phyloP scores from a whole-genome alignment of 192 early-diverging fungal species.

The Oehlia diaphana region DNA sequence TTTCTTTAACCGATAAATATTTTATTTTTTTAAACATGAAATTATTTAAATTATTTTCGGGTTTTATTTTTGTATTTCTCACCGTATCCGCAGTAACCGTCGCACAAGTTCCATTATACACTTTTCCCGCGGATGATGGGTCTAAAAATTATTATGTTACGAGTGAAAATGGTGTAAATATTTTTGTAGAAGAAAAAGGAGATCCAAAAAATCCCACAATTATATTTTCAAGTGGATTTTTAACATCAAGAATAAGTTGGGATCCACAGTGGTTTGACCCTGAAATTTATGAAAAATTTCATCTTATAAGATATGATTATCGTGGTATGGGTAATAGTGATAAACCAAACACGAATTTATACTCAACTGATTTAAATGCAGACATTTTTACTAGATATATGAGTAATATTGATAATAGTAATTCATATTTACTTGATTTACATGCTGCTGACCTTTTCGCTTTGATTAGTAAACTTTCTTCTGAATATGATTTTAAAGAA shows the following conservation, averaged over 20 bases:
- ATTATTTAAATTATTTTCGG: too few species aligned
- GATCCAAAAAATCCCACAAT: neutral
- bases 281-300: neutral
- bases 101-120: neutral
- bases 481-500: neutral
- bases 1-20: too few species aligned
- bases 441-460: neutral
- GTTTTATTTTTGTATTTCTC: neutral
- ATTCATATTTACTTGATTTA: neutral
- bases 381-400: neutral
- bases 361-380: neutral
- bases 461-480: neutral
- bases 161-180: neutral
- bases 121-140: neutral
- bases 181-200: neutral
- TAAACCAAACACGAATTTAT: neutral
- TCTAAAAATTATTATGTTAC: neutral
- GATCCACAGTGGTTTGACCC: neutral
- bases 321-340: neutral
- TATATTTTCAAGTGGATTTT: neutral
- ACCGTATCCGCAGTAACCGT: neutral
- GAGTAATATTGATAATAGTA: neutral
- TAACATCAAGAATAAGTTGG: neutral
- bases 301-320: conserved; percentile 1
- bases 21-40: too few species aligned